Base-by-base conservation (phyloP, 192 early-diverging fungal species). In the Rhizophagus prolifer region DNA sequence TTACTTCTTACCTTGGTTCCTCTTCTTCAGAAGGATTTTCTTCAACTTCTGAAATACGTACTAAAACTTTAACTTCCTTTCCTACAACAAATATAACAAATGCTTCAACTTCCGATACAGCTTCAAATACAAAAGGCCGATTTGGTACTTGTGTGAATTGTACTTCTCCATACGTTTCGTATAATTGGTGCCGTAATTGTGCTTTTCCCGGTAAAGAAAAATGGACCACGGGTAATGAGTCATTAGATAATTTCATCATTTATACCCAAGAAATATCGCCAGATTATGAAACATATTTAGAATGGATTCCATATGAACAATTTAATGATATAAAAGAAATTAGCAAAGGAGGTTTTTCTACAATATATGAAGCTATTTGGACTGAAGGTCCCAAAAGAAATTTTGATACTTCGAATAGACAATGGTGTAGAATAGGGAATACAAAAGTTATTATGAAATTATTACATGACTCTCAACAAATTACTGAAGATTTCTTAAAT, bases 321-420 rank as follows among this genome's bases (percentile, higher is more conserved):
- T 70, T 70, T 44, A 34, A 21, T n/a, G 34, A 44, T 19, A 46
- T 70, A 36, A 36, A 70, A 38, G 68, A 44, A 46, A 46, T 44
- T 19, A 26, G 36, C 23, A 44, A 25, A n/a, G 68, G 68, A 44
- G 68, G 34, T 0, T 70, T 44, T 41, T 25, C 28, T n/a, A 44
- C 68, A 6, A 26, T 70, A 26, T 44, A 21, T 44, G 25, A 26
- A 34, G 68, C 68, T 44, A 70, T 23, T 14, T 70, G 68, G 68
- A n/a, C 23, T 10, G 21, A 46, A 70, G 68, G 68, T 21, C 68
- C 41, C 19, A 44, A 36, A 70, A 46, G 36, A 46, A 25, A 44
- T 23, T 70, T 26, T 26, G 68, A 46, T 46, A 10, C 25, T 34
- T 25, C 12, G 9, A 70, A 46, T n/a, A 25, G 16, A 34, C 36